phyloP scores from a whole-genome alignment of 2,329 filamentous ascomycete genomes.

The Aspergillus eucalypticola region DNA sequence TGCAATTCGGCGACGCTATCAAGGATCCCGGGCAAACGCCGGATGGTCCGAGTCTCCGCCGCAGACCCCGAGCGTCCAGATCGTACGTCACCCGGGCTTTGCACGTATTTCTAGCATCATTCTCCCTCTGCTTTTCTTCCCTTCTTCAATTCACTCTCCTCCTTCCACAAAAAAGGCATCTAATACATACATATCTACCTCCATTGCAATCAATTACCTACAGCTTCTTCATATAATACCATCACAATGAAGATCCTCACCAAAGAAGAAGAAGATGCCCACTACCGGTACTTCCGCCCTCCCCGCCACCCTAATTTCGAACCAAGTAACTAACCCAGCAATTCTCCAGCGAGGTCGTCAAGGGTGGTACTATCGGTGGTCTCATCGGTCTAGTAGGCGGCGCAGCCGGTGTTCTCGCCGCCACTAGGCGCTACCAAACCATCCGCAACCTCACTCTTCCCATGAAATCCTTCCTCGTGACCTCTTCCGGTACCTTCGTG shows the following conservation, averaged over 20 bases:
- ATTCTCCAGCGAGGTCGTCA: conserved; percentile 64
- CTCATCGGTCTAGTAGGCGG: conserved; percentile 67
- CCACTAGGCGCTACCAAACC: conserved; percentile 69
- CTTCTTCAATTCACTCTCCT: background rate
- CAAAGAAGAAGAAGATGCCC: conserved; percentile 84
- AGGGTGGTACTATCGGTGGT: conserved; percentile 76
- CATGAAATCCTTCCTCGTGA: conserved; percentile 86
- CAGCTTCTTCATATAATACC: conserved; percentile 7
- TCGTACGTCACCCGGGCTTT: conserved; percentile 19
- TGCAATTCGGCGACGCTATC: no score
- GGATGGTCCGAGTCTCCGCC: background rate
- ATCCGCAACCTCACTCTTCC: conserved; percentile 83
- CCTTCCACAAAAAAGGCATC: background rate
- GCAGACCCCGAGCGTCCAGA: background rate
- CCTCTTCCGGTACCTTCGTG: conserved; percentile 77
- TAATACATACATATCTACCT: background rate
- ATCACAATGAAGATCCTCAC: conserved; percentile 87
- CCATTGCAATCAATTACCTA: conserved; percentile 6
- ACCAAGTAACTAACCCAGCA: conserved; percentile 13
- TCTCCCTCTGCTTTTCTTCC: background rate
- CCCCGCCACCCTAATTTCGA: conserved; percentile 5
- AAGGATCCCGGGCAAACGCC: conserved; percentile 10
- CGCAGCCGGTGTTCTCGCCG: conserved; percentile 65
- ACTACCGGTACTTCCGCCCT: conserved; percentile 65
- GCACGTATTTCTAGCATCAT: background rate